Evolutionary conservation across 495 filamentous ascomycete genomes (phyloP).

Genomic region (Parathielavia appendiculata): DNA sequence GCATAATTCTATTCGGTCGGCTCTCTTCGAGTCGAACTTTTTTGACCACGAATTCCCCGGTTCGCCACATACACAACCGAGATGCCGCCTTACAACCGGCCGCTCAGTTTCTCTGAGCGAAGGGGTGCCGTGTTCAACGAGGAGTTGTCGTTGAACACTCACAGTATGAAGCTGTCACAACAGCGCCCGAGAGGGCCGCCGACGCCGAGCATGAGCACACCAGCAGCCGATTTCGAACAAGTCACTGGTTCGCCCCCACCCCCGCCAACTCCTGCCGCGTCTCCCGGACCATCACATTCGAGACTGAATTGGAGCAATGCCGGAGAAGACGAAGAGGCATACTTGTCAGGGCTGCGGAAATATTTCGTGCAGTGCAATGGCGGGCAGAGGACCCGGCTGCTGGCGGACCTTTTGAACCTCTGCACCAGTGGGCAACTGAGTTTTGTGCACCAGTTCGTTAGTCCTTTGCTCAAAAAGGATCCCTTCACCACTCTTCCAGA

Average conservation of each 20-base stretch:
- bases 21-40: background rate
- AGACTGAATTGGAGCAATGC: conserved; percentile 51
- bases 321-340: conserved; percentile 49
- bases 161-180: conserved; percentile 44
- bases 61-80: background rate
- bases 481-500: conserved; percentile 85
- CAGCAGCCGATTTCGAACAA: conserved; percentile 52
- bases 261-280: conserved; percentile 53
- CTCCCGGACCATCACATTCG: conserved; percentile 49
- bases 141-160: conserved; percentile 43
- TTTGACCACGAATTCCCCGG: background rate
- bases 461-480: conserved; percentile 89
- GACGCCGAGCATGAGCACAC: conserved; percentile 54
- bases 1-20: background rate
- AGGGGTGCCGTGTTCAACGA: conserved; percentile 41
- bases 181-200: conserved; percentile 46
- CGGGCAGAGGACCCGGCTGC: conserved; percentile 53
- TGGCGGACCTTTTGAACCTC: conserved; percentile 80
- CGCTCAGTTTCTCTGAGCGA: conserved; percentile 42
- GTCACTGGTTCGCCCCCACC: conserved; percentile 51
- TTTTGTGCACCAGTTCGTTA: conserved; percentile 90
- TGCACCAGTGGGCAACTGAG: conserved; percentile 92
- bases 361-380: conserved; percentile 49
- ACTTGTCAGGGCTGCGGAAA: conserved; percentile 45
- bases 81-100: conserved; percentile 40